A percentile compares a stretch with the other conserved stretches of the same genome.
Evolutionary conservation across 2,329 filamentous ascomycete species (phyloP).

Genomic region (Phoma sp.): DNA sequence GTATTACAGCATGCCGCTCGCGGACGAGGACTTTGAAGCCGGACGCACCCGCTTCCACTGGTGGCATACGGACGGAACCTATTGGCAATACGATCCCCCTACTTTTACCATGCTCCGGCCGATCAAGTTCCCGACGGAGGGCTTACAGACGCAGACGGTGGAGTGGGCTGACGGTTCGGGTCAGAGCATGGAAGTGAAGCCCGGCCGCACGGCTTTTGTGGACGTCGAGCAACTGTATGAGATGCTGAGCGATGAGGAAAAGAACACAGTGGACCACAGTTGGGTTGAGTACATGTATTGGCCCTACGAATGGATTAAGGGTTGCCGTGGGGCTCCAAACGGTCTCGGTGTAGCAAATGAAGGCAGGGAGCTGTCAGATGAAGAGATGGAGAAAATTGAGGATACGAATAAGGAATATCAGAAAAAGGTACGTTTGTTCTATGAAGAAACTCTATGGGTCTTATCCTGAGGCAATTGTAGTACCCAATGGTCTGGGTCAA

Average conservation of each 20-base stretch:
- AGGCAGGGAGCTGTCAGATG: neutral
- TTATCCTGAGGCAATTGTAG: too few relatives aligned
- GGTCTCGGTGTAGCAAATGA: neutral
- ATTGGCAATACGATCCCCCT: conserved; percentile 53
- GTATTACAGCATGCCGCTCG: conserved; percentile 36
- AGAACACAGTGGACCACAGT: conserved; percentile 51
- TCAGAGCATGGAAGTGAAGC: conserved; percentile 52
- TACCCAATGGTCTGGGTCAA: neutral
- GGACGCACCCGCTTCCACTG: conserved; percentile 57
- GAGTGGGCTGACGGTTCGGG: conserved; percentile 56
- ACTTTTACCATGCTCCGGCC: conserved; percentile 55
- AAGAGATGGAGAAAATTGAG: neutral
- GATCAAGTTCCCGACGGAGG: conserved; percentile 47
- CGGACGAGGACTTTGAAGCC: conserved; percentile 56
- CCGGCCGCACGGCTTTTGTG: conserved; percentile 55
- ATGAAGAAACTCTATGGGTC: neutral
- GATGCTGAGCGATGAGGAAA: conserved; percentile 54
- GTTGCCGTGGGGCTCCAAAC: neutral
- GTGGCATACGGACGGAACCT: conserved; percentile 60
- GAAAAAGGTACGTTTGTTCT: neutral
- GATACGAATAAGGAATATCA: neutral
- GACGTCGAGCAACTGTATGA: conserved; percentile 54
- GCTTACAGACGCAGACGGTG: conserved; percentile 45
- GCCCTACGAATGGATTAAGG: conserved; percentile 14
- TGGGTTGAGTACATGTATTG: conserved; percentile 53